These are phyloP conservation scores for Cryptococcus sp. DNA, from an alignment of 1,284 basidiomycete species.

Conservation along the genomic window DNA sequence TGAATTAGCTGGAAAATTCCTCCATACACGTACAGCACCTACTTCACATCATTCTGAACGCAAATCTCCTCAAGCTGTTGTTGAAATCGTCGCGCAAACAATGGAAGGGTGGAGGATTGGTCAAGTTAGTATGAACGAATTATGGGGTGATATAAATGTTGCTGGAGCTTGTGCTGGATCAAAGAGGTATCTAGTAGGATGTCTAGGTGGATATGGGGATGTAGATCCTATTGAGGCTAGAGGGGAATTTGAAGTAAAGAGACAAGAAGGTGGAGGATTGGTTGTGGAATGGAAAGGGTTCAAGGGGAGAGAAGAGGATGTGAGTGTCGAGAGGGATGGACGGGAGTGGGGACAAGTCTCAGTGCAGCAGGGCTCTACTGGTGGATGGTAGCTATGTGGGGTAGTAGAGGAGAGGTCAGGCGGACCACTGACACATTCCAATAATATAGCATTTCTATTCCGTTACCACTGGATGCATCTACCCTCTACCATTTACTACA, in stretches of 20 bases:
- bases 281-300: constrained; percentile 25
- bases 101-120: constrained; percentile 57
- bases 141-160: constrained; percentile 65
- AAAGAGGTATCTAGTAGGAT: constrained; percentile 38
- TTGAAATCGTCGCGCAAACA: constrained; percentile 52
- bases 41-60: neutral
- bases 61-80: constrained; percentile 54
- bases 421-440: no score
- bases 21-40: constrained; percentile 47
- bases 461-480: no score
- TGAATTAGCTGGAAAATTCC: constrained; percentile 54
- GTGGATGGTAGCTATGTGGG: no score
- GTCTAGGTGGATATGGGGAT: constrained; percentile 43
- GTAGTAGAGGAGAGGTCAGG: no score
- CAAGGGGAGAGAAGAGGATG: constrained; percentile 1
- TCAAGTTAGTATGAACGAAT: constrained; percentile 55
- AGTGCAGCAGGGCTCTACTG: no score
- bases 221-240: constrained; percentile 3
- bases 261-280: constrained; percentile 17
- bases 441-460: no score
- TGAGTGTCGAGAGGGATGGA: neutral
- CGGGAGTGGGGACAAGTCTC: no score
- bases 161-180: constrained; percentile 61
- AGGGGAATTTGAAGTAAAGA: constrained; percentile 24
- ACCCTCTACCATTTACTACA: no score